phyloP scores from a whole-genome alignment of 2,329 filamentous ascomycete species.

The Claviceps fusiformis region DNA sequence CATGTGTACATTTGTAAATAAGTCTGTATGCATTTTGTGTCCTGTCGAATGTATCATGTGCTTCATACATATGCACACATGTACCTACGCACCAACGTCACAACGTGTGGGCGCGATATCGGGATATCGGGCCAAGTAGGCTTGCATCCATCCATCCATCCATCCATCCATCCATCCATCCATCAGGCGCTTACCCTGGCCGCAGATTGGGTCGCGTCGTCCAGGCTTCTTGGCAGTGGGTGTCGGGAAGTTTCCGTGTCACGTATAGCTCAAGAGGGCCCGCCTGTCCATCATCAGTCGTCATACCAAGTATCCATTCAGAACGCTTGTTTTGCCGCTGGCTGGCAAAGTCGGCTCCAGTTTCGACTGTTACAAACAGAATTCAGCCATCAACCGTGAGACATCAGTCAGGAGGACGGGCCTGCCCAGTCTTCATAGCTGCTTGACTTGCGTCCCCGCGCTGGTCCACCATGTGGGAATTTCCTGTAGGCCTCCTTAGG shows the following conservation, averaged over 20 bases:
- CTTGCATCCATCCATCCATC: not conserved
- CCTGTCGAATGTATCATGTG: no score
- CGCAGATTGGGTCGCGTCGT: slow-evolving; percentile 6
- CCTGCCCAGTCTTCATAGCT: not conserved
- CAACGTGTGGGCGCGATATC: not conserved
- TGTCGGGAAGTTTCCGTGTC: not conserved
- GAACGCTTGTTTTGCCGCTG: not conserved
- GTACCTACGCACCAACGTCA: no score
- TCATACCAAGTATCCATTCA: not conserved
- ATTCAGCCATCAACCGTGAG: not conserved
- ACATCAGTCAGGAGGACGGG: not conserved
- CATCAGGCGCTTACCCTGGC: slow-evolving; percentile 7
- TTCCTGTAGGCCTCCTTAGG: no score
- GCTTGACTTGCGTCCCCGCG: no score
- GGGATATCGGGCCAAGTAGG: not conserved
- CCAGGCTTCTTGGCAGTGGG: slow-evolving; percentile 1
- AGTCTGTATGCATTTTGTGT: no score
- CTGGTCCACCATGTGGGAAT: not conserved
- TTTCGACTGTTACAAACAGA: not conserved
- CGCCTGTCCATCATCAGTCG: no score
- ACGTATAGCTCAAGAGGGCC: no score
- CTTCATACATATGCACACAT: no score
- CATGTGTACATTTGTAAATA: not conserved
- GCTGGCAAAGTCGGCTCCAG: not conserved
- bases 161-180: not conserved